These are phyloP conservation scores for Botrytis tulipae DNA, from an alignment of 2,329 filamentous ascomycete genomes.

Conservation along the genomic window DNA sequence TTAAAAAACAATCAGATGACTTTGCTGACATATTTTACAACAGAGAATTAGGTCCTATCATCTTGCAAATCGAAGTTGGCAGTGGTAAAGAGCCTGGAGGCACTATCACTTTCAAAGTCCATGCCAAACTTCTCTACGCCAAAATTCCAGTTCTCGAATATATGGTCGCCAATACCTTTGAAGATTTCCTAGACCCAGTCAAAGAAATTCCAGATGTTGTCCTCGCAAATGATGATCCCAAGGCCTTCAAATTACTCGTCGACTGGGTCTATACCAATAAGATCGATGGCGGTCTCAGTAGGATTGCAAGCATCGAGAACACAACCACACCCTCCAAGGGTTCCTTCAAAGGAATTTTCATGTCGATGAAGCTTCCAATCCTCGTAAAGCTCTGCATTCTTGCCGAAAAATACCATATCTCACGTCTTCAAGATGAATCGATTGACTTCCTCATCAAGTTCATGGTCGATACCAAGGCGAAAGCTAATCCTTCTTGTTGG, in stretches of 20 bases:
- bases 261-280: background rate
- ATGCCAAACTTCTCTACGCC: background rate
- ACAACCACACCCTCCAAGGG: background rate
- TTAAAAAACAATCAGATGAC: no score
- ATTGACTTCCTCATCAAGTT: background rate
- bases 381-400: background rate
- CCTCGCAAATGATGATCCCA: background rate
- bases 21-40: background rate
- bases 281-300: background rate
- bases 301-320: background rate
- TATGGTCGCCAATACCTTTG: background rate
- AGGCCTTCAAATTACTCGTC: background rate
- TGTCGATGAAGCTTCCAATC: slow-evolving; percentile 1
- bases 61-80: background rate
- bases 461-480: slow-evolving; percentile 1
- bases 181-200: background rate
- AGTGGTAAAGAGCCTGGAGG: background rate
- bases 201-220: background rate
- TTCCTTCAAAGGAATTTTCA: background rate
- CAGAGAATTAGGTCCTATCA: background rate
- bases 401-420: background rate
- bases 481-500: slow-evolving; percentile 6
- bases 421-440: background rate
- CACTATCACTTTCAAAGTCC: background rate
- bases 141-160: background rate